phyloP scores from a whole-genome alignment of 495 filamentous ascomycete species.

The Platismatia glauca region DNA sequence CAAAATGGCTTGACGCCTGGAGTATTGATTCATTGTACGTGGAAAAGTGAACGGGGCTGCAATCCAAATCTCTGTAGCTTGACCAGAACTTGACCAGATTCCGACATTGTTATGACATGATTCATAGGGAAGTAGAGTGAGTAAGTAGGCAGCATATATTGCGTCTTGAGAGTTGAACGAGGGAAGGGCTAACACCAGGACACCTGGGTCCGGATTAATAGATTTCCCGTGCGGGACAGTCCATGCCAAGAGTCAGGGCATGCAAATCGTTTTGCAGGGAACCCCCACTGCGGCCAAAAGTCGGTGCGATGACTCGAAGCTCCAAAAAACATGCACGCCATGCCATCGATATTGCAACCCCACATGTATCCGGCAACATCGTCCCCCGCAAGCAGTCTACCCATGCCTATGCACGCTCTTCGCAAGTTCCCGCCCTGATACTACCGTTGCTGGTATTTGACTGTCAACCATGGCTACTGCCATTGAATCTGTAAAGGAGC shows the following conservation, averaged over 20 bases:
- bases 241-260: too few species aligned
- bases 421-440: neutral
- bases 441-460: conserved; percentile 6
- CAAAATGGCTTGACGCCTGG: too few species aligned
- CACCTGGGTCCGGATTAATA: neutral
- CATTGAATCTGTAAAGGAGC: conserved; percentile 63
- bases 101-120: too few species aligned
- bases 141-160: too few species aligned
- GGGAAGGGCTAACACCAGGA: too few species aligned
- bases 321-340: neutral
- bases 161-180: too few species aligned
- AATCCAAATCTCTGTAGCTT: too few species aligned
- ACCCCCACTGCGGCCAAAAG: neutral
- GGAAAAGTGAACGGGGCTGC: too few species aligned
- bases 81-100: too few species aligned
- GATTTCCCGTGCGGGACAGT: neutral
- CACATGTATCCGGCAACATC: neutral
- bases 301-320: conserved; percentile 11
- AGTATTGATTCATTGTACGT: too few species aligned
- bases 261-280: neutral
- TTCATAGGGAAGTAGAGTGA: too few species aligned
- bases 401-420: neutral
- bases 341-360: neutral
- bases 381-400: neutral
- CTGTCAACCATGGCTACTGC: conserved; percentile 40